These are phyloP conservation scores for Huntiella savannae DNA, from an alignment of 2,329 filamentous ascomycete species.

Conservation along the genomic window DNA sequence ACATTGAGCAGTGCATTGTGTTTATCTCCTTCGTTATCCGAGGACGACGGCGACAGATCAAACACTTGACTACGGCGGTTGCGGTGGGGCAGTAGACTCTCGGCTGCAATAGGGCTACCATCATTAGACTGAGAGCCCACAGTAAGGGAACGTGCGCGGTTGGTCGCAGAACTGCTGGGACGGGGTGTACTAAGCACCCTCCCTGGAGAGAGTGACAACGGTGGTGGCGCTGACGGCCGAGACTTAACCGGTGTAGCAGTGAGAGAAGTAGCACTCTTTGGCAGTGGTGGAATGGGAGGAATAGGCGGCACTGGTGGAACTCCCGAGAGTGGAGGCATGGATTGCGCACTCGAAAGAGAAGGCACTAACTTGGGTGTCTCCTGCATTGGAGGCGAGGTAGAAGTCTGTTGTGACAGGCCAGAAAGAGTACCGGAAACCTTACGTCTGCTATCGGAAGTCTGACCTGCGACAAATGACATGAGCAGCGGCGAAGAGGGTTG, in stretches of 20 bases:
- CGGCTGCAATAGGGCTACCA: conserved; percentile 53
- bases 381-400: conserved; percentile 1
- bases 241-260: conserved; percentile 38
- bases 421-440: conserved; percentile 88
- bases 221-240: conserved; percentile 31
- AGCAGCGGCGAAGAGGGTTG: conserved; percentile 69
- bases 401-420: conserved; percentile 61
- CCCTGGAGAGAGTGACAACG: conserved; percentile 39
- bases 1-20: conserved; percentile 81
- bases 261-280: conserved; percentile 38
- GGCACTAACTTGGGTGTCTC: conserved; percentile 19
- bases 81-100: conserved; percentile 55
- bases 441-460: conserved; percentile 55
- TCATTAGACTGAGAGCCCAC: conserved; percentile 93
- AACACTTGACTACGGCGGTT: conserved; percentile 89
- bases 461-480: conserved; percentile 84
- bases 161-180: conserved; percentile 39
- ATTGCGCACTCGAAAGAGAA: conserved; percentile 23
- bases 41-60: conserved; percentile 91
- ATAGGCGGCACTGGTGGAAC: not conserved
- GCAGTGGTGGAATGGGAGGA: conserved; percentile 25
- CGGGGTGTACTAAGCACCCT: conserved; percentile 42
- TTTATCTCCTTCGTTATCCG: conserved; percentile 88
- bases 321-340: conserved; percentile 1
- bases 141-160: conserved; percentile 67